A percentile compares a stretch with the other conserved stretches of the same genome.
Conservation (phyloP, 176 grass and related monocot genomes). For the Saccharum spontaneum region DNA sequence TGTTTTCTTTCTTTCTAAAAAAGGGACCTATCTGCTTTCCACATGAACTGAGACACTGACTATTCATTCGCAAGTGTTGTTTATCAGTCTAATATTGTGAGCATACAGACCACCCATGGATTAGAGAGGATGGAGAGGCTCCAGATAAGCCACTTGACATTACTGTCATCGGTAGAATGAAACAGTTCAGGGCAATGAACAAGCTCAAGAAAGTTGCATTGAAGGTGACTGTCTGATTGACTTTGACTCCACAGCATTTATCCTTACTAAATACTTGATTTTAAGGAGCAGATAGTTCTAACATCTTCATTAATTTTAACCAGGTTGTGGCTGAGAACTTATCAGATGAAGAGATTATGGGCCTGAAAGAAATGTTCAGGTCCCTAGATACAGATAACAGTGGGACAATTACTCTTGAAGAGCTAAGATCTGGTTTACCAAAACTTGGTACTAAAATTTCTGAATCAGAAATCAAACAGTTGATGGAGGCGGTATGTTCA, state of each 20-base stretch:
- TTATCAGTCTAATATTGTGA: conserved; percentile 46
- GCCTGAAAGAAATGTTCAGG: conserved; percentile 98
- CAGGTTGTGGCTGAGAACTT: conserved; percentile 92
- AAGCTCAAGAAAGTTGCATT: conserved; percentile 99
- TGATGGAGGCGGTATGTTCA: conserved; percentile 95
- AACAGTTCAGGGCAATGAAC: conserved; percentile 99
- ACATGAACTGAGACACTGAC: not conserved
- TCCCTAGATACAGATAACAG: conserved; percentile 97
- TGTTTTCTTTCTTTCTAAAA: not conserved
- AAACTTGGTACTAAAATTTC: conserved; percentile 98
- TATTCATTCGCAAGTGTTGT: conserved; percentile 23
- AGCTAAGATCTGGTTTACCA: conserved; percentile 95
- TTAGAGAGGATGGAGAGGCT: conserved; percentile 97
- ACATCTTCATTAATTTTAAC: conserved; percentile 24
- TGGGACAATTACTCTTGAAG: conserved; percentile 93
- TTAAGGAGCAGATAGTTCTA: conserved; percentile 12
- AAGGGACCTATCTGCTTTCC: not conserved
- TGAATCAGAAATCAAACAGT: conserved; percentile 89
- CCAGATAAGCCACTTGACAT: conserved; percentile 97
- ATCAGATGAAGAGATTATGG: conserved; percentile 95
- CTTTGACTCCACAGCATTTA: conserved; percentile 30
- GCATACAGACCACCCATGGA: conserved; percentile 86
- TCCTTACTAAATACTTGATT: not conserved
- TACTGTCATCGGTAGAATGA: conserved; percentile 95
- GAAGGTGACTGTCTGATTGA: conserved; percentile 58